A percentile compares a stretch with the other conserved stretches of the same genome.
phyloP scores from a whole-genome alignment of 768 basidiomycete genomes.

The Ramaria rubella region DNA sequence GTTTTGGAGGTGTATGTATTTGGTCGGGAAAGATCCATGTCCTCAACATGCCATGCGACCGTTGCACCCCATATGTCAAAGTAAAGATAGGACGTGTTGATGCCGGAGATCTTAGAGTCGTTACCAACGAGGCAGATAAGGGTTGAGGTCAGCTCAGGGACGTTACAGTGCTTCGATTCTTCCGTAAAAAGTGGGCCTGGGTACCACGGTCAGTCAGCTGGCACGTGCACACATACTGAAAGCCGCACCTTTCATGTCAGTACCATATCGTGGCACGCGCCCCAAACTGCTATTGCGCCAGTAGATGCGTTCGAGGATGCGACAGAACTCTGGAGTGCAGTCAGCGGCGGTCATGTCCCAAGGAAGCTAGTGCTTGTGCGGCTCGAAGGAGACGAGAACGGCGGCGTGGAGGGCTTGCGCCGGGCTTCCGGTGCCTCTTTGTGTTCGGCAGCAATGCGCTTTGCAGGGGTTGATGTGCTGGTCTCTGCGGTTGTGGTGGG shows the following conservation, averaged over 20 bases:
- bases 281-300: conserved; percentile 91
- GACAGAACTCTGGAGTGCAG: conserved; percentile 85
- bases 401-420: conserved; percentile 36
- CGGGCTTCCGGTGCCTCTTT: conserved; percentile 22
- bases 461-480: neutral
- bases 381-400: conserved; percentile 70
- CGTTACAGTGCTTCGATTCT: conserved; percentile 83
- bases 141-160: conserved; percentile 83
- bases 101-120: conserved; percentile 71
- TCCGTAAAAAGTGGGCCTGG: conserved; percentile 66
- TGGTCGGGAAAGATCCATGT: conserved; percentile 98
- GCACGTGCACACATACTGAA: neutral
- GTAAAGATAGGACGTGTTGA: conserved; percentile 95
- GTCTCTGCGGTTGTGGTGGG: neutral
- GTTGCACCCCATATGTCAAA: conserved; percentile 99
- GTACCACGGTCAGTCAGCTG: neutral
- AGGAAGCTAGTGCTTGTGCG: conserved; percentile 74
- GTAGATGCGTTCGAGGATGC: conserved; percentile 78
- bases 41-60: conserved; percentile 99
- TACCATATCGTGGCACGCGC: conserved; percentile 95
- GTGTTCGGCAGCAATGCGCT: conserved; percentile 25
- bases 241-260: conserved; percentile 82
- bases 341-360: conserved; percentile 62
- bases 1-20: conserved; percentile 98
- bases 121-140: conserved; percentile 70